These are phyloP conservation scores for Pichia sp. DNA, from an alignment of 1,139 yeast species.

Conservation along the genomic window DNA sequence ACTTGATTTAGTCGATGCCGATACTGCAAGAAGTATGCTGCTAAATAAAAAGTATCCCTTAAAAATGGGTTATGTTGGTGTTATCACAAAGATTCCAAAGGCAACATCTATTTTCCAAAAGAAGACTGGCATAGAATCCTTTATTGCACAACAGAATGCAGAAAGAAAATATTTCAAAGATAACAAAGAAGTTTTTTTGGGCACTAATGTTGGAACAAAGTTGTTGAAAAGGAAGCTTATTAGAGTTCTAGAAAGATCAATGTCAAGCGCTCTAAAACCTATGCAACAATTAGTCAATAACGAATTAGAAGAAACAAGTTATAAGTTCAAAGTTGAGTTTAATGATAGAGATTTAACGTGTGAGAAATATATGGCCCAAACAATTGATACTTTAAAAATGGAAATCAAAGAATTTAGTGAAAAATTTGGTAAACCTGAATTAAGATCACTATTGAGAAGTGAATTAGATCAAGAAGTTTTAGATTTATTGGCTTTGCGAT, in stretches of 20 bases:
- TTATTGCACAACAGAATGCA: slow-evolving; percentile 57
- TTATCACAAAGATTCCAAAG: slow-evolving; percentile 72
- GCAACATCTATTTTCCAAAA: slow-evolving; percentile 31
- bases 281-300: slow-evolving; percentile 80
- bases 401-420: slow-evolving; percentile 84
- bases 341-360: slow-evolving; percentile 92
- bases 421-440: slow-evolving; percentile 75
- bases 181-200: slow-evolving; percentile 52
- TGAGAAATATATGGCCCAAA: slow-evolving; percentile 86
- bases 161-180: slow-evolving; percentile 55
- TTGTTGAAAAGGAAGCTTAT: slow-evolving; percentile 73
- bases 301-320: slow-evolving; percentile 89
- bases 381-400: slow-evolving; percentile 78
- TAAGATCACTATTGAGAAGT: slow-evolving; percentile 69
- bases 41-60: slow-evolving; percentile 80
- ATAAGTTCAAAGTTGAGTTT: slow-evolving; percentile 91
- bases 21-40: slow-evolving; percentile 60
- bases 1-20: slow-evolving; percentile 79
- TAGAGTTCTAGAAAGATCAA: slow-evolving; percentile 79
- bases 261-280: slow-evolving; percentile 85
- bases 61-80: slow-evolving; percentile 96
- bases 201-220: slow-evolving; percentile 73
- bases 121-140: slow-evolving; percentile 35
- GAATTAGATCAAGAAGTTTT: slow-evolving; percentile 85
- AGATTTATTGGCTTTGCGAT: slow-evolving; percentile 80